These are phyloP conservation scores for Trichoderma virens DNA, from an alignment of 495 filamentous ascomycete genomes.

Conservation along the genomic window DNA sequence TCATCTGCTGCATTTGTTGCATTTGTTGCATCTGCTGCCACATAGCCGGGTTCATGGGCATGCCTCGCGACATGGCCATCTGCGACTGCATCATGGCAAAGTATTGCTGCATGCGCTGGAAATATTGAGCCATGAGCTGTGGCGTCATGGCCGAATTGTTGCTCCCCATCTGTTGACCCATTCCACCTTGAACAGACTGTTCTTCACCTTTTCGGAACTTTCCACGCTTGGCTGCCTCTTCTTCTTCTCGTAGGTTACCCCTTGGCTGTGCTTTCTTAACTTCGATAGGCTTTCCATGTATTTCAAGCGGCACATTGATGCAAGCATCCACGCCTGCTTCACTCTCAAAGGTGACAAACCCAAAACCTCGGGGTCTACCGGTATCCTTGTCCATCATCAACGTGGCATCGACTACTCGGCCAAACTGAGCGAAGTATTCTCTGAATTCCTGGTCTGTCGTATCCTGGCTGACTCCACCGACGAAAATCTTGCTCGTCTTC, in stretches of 20 bases:
- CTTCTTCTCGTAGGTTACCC: slow-evolving; percentile 88
- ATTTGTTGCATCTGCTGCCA: slow-evolving; percentile 78
- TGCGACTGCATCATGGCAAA: slow-evolving; percentile 88
- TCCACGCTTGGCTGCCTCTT: slow-evolving; percentile 64
- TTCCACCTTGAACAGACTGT: slow-evolving; percentile 38
- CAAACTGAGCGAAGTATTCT: slow-evolving; percentile 93
- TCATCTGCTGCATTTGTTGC: slow-evolving; percentile 57
- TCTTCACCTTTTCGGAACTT: slow-evolving; percentile 44
- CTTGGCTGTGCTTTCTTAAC: slow-evolving; percentile 97
- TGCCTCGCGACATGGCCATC: slow-evolving; percentile 55
- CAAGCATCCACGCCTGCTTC: slow-evolving; percentile 92
- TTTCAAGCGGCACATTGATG: slow-evolving; percentile 69
- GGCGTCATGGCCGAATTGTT: slow-evolving; percentile 62
- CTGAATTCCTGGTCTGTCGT: slow-evolving; percentile 93
- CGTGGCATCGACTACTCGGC: slow-evolving; percentile 91
- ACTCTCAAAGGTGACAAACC: slow-evolving; percentile 98
- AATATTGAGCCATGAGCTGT: slow-evolving; percentile 96
- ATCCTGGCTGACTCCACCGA: slow-evolving; percentile 95
- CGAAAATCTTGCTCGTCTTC: slow-evolving; percentile 95
- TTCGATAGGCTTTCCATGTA: slow-evolving; percentile 91
- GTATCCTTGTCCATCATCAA: slow-evolving; percentile 99
- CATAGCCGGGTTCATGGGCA: slow-evolving; percentile 59
- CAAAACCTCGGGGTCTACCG: slow-evolving; percentile 88
- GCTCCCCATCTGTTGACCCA: slow-evolving; percentile 22
- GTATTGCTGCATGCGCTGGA: slow-evolving; percentile 95